Evolutionary conservation across 2,329 filamentous ascomycete species (phyloP), one percentile per base, ranked within the genome.

Genomic region (Nemania abortiva): DNA sequence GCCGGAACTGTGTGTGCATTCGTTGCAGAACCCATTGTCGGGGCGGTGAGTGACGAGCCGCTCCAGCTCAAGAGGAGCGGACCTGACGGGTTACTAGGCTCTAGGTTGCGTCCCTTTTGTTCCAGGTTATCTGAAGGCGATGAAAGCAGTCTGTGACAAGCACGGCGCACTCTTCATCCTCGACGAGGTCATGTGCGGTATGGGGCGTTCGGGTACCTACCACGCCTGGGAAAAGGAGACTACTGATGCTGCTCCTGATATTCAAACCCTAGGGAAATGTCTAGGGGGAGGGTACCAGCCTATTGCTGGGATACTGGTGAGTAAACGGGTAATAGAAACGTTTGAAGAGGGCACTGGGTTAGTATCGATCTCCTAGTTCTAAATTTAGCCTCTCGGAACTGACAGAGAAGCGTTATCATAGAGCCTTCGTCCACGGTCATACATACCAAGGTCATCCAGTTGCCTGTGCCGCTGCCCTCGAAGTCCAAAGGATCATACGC

Each of bases 141-240:
- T 95, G 79, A 87, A 87, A 74, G 81, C 82, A 1, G 82, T 96
- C 1, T 96, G 93, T 77, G 86, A 91, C 61, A 88, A 87, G 69
- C 84, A 95, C 75, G 92, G 91, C 0, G 89, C 90, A 0, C 85
- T 96, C 0, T 83, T 96, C n/a, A 90, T 95, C 54, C 81, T 95
- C 0, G 93, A 96, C 74, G 93, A 95, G 60, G 85, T 94, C 53
- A 93, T 94, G 91, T 90, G 87, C 56, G 90, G 90, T 1, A 86
- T 87, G 78, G 89, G 90, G 1, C 81, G 89, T 0, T 85, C 84
- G 0, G 89, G 89, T 0, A 84, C 81, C 4, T 78, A 90, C 72
- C 86, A 92, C 58, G 87, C 88, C 1, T 92, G 88, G 86, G 83
- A 91, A 72, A 83, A 88, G 56, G 85, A 89, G n/a, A n/a, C n/a